Evolutionary conservation across 2,329 filamentous ascomycete species (phyloP), one percentile per base, ranked within the genome.

Genomic region (Neonectria hederae): DNA sequence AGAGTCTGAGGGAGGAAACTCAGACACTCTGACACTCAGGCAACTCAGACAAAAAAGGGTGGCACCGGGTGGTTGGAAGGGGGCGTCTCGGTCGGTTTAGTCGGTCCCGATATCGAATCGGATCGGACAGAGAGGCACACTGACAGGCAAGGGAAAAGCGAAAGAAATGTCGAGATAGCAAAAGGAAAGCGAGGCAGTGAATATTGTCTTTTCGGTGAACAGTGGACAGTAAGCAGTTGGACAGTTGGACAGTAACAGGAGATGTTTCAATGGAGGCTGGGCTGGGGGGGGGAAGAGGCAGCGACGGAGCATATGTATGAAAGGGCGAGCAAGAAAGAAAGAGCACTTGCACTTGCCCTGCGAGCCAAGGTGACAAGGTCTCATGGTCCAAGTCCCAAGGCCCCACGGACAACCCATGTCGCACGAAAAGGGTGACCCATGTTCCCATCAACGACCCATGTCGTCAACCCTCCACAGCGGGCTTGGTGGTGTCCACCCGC

Each of bases 401-500:
- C n/a, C 38, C 30, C 26, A 30, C 48, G 17, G 38, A 32, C 17
- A 9, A 48, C 45, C 45, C 45, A 28, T 48, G 45, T 48, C 24
- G 30, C 4, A 4, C 21, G 21, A 13, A 17, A 46, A 32, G 11
- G 53, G 14, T 4, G 48, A 45, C 48, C 56, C 56, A 32, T 53
- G 56, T 43, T 32, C 35, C 56, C 30, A 46, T 40, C 59, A 48
- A 40, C 45, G 54, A 52, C 54, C 60, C 30, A 48, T 48, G 49
- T 45, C 57, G 60, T 55, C 43, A 58, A 59, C 60, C 60, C 54
- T 58, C 54, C 60, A 48, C 60, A 63, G 59, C 48, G 55, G 61
- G 60, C 17, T 49, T 54, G 48, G 32, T 38, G 42, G 42, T 54
- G 49, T 26, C 61, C 55, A 59, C 61, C 24, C 43, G 51, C 55